Conservation (phyloP, 1,284 basidiomycete species). For the Chalciporus sp. region DNA sequence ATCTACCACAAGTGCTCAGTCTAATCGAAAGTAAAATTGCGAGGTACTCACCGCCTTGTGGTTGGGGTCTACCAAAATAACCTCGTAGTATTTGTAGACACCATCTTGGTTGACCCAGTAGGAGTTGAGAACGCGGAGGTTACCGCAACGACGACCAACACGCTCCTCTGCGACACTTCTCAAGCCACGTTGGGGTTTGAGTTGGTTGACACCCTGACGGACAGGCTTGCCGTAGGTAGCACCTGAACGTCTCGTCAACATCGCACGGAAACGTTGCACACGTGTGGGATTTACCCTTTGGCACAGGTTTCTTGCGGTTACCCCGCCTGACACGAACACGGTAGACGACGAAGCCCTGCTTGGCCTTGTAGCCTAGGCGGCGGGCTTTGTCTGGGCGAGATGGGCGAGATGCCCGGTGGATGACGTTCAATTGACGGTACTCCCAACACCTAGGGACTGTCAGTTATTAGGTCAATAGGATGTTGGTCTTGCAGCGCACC, state of each 20-base stretch:
- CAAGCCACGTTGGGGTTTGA: constrained; percentile 96
- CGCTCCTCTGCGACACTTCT: constrained; percentile 97
- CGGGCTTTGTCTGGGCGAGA: constrained; percentile 99
- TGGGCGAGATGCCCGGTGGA: constrained; percentile 96
- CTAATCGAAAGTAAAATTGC: constrained; percentile 1
- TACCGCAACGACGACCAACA: constrained; percentile 94
- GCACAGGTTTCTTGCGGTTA: constrained; percentile 98
- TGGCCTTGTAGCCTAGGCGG: constrained; percentile 98
- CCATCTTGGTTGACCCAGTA: constrained; percentile 99
- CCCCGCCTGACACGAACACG: constrained; percentile 97
- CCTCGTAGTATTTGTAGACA: constrained; percentile 99
- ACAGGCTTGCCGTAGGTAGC: constrained; percentile 99
- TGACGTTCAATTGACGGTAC: constrained; percentile 97
- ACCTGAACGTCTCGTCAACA: constrained; percentile 46
- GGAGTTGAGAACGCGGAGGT: constrained; percentile 95
- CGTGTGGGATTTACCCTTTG: constrained; percentile 74
- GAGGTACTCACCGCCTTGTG: constrained; percentile 81
- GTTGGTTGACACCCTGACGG: constrained; percentile 99
- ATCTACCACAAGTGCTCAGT: constrained; percentile 50
- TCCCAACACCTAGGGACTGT: constrained; percentile 88
- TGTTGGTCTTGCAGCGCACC: constrained; percentile 52
- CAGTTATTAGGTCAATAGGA: constrained; percentile 10
- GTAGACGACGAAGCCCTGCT: constrained; percentile 99
- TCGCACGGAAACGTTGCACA: background rate
- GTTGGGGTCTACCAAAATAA: constrained; percentile 95